Evolutionary conservation across 257 asterid genomes (phyloP).

Genomic region (Salvia miltiorrhiza): DNA sequence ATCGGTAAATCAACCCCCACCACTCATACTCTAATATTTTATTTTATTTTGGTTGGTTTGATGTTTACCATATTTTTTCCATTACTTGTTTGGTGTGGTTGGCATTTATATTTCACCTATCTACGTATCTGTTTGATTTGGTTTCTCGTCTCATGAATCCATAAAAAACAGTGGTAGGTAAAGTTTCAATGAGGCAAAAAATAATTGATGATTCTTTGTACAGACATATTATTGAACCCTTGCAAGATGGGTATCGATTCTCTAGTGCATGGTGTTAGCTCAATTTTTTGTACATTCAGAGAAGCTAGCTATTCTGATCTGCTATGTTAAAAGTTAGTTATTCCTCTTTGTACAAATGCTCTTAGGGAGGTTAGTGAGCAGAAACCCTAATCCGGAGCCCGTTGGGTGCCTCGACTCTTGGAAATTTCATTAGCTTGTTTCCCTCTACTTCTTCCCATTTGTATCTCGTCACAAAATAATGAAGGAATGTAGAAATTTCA

Average conservation of each 20-base stretch:
- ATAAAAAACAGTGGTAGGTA: background rate
- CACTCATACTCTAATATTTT: background rate
- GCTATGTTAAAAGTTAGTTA: slow-evolving; percentile 19
- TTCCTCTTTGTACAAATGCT: slow-evolving; percentile 39
- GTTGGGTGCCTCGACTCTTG: slow-evolving; percentile 96
- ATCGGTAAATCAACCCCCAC: slow-evolving; percentile 16
- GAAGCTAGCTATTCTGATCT: slow-evolving; percentile 30
- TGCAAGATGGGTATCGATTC: slow-evolving; percentile 24
- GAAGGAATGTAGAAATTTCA: slow-evolving; percentile 92
- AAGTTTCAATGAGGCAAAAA: slow-evolving; percentile 13
- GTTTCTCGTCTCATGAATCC: background rate
- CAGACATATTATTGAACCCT: slow-evolving; percentile 21
- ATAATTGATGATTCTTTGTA: slow-evolving; percentile 8
- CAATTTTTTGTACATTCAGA: slow-evolving; percentile 43
- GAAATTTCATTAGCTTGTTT: slow-evolving; percentile 76
- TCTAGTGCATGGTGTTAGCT: slow-evolving; percentile 41
- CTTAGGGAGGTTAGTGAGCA: slow-evolving; percentile 34
- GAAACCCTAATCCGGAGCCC: slow-evolving; percentile 83
- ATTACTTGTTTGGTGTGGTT: background rate
- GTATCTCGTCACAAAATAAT: slow-evolving; percentile 89
- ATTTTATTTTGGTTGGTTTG: background rate
- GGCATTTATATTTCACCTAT: background rate
- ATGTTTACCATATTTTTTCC: background rate
- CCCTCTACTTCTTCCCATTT: slow-evolving; percentile 95
- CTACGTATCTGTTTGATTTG: background rate